Base-by-base conservation (phyloP, 208 protist species). In the Leishmania major region DNA sequence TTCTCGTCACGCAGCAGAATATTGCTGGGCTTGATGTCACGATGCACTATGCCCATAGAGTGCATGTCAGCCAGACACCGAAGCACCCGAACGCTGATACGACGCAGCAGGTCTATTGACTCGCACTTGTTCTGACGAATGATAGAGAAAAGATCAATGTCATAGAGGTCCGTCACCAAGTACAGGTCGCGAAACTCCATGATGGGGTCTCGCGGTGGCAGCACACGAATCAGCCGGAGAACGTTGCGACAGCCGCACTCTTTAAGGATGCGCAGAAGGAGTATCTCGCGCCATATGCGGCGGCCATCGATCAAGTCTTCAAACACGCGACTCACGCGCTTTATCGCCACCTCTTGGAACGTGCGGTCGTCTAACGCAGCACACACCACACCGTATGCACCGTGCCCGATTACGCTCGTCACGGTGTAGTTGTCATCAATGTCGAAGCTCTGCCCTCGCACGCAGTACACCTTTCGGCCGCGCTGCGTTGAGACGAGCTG, bases 11-110 rank as follows among this genome's bases (percentile, higher is more conserved):
- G 95, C 31, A 99, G 78, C 19, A 99, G 86, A 77, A 99, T 93
- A 88, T 99, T 99, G 72, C 94, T 96, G n/a, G 96, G 96, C 77
- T 98, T 98, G 49, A 99, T 90, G 85, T 99, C 99, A 64, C 99
- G 93, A 84, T 99, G 99, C 60, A 99, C 88, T 40, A 99, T 96
- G 66, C 98, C 94, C 79, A 99, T 98, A 0, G 94, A 95, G 88
- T 99, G 99, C 86, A 99, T 96, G 83, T 99, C 97, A 80, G 98
- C 97, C 35, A 99, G 80, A 64, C 97, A 98, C 19, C 93, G 92
- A 73, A 99, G 90, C 49, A 99, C 93, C 77, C 99, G 98, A 78
- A 99, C 99, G 28, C 99, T 87, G 77, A 99, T 98, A 75, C 96
- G 97, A 77, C 98, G 95, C 40, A 97, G 79, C 81, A 99, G 57